These are phyloP conservation scores for Zygosaccharomyces rouxii DNA, from an alignment of 805 yeast genomes.

Conservation along the genomic window DNA sequence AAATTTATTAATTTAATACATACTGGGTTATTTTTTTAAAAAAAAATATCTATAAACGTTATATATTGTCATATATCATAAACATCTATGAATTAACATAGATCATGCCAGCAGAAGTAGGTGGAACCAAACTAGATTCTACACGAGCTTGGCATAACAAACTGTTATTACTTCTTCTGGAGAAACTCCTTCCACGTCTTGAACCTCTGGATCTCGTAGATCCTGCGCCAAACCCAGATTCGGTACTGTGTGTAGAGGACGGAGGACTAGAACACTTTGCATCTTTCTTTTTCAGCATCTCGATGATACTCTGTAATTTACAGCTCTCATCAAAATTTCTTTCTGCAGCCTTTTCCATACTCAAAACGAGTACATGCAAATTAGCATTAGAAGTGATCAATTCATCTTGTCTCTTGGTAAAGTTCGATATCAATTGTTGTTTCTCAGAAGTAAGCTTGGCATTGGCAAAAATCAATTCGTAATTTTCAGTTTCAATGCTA, in stretches of 20 bases:
- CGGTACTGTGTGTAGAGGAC: not conserved
- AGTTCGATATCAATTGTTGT: not conserved
- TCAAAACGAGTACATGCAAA: not conserved
- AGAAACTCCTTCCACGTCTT: not conserved
- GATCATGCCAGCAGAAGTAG: not conserved
- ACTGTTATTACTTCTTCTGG: not conserved
- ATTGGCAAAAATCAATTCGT: not conserved
- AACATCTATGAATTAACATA: slow-evolving; percentile 1
- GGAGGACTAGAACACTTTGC: not conserved
- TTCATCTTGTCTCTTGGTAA: not conserved
- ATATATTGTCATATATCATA: not conserved
- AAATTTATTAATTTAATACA: no score
- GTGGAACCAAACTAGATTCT: not conserved
- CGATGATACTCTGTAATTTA: not conserved
- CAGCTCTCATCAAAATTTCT: not conserved
- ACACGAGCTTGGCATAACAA: not conserved
- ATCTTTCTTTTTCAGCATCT: not conserved
- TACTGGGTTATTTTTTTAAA: not conserved
- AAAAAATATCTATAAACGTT: not conserved
- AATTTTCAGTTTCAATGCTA: not conserved
- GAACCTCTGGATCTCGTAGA: not conserved
- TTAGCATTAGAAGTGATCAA: not conserved
- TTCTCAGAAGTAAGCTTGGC: not conserved
- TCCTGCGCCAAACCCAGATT: not conserved
- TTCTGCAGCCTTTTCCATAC: not conserved